Conservation (phyloP, 768 basidiomycete genomes). For the Serendipita vermifera region DNA sequence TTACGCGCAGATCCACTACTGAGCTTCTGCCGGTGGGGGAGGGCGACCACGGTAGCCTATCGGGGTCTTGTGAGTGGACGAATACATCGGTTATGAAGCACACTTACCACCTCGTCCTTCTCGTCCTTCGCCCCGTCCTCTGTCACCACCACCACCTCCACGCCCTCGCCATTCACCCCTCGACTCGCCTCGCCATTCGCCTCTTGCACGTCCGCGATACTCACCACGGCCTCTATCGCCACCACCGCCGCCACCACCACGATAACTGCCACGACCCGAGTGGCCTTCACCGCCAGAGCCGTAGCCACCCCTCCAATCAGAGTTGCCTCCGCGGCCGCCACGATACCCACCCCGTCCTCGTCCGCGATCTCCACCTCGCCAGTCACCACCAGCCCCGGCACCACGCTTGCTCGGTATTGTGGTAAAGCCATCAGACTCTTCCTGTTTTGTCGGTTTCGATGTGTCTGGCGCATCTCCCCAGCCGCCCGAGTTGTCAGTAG, state of each 20-base stretch:
- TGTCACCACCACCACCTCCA: constrained; percentile 34
- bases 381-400: constrained; percentile 35
- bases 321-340: constrained; percentile 24
- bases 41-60: background rate
- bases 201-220: constrained; percentile 20
- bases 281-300: constrained; percentile 14
- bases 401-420: constrained; percentile 18
- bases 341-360: constrained; percentile 31
- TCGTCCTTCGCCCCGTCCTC: constrained; percentile 32
- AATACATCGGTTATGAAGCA: background rate
- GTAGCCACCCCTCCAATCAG: constrained; percentile 29
- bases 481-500: constrained; percentile 43
- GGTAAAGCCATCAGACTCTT: constrained; percentile 14
- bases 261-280: constrained; percentile 22
- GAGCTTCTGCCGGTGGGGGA: background rate
- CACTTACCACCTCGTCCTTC: constrained; percentile 13
- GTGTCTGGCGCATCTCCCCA: constrained; percentile 26
- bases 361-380: constrained; percentile 25
- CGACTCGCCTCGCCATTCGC: constrained; percentile 16
- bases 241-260: constrained; percentile 14
- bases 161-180: constrained; percentile 37
- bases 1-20: background rate
- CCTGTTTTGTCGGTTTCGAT: constrained; percentile 17
- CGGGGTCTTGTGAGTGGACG: background rate
- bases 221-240: constrained; percentile 22